Evolutionary conservation across 352 stramenopile genomes (phyloP).

Genomic region (Pythium phragmitis): DNA sequence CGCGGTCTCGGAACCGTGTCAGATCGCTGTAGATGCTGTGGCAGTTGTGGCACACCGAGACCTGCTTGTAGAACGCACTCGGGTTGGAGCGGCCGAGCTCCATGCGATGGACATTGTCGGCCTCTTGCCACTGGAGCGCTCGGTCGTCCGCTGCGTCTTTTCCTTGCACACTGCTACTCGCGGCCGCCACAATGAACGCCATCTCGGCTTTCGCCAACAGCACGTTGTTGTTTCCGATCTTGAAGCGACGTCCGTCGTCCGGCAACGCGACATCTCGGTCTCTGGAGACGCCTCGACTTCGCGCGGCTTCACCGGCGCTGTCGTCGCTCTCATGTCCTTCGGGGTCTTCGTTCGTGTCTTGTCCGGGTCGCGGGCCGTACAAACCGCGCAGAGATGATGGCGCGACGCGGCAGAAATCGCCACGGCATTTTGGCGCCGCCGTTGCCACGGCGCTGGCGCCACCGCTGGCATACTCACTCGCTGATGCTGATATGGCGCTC

Average conservation of each 20-base stretch:
- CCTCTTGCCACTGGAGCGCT: constrained; percentile 59
- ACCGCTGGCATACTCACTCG: constrained; percentile 4
- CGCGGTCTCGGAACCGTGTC: constrained; percentile 44
- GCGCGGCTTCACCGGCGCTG: constrained; percentile 2
- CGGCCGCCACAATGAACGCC: constrained; percentile 37
- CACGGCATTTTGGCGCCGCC: constrained; percentile 47
- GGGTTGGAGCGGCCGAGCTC: constrained; percentile 67
- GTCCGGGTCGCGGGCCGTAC: constrained; percentile 6
- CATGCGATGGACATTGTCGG: constrained; percentile 57
- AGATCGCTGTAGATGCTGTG: constrained; percentile 67
- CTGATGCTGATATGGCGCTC: not conserved
- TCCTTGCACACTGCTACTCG: not conserved
- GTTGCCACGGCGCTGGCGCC: not conserved
- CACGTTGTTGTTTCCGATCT: constrained; percentile 76
- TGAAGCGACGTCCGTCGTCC: constrained; percentile 57
- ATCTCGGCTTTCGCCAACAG: constrained; percentile 62
- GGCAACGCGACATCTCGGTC: constrained; percentile 21
- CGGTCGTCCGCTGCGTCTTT: constrained; percentile 12
- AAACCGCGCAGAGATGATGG: constrained; percentile 42
- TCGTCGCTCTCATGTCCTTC: constrained; percentile 1
- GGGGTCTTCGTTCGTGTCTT: constrained; percentile 11
- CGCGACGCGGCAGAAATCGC: constrained; percentile 58
- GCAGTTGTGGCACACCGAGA: constrained; percentile 70
- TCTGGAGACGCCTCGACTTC: not conserved
- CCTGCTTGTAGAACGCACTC: constrained; percentile 78